These are phyloP conservation scores for Phytopythium vexans DNA, from an alignment of 352 stramenopile genomes.

Conservation along the genomic window DNA sequence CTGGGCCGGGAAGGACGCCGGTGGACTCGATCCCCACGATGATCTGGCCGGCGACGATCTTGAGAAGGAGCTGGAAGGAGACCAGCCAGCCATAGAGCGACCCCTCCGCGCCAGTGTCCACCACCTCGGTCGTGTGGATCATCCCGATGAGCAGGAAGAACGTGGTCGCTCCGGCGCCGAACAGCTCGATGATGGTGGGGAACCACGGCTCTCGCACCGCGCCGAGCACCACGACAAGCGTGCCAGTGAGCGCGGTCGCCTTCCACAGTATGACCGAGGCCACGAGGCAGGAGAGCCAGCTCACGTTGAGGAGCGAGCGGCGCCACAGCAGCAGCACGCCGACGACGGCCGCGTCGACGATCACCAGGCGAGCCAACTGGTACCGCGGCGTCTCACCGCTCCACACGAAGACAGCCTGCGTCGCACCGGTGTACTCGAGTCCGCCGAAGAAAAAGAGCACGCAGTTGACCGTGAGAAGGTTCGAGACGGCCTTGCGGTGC, in stretches of 20 bases:
- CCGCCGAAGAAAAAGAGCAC: slow-evolving; percentile 37
- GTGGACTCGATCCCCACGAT: slow-evolving; percentile 7
- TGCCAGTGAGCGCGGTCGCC: slow-evolving; percentile 5
- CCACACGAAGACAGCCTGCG: not conserved
- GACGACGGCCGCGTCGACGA: slow-evolving; percentile 23
- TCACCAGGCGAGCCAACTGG: slow-evolving; percentile 12
- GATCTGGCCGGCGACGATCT: slow-evolving; percentile 27
- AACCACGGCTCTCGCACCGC: slow-evolving; percentile 24
- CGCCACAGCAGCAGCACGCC: slow-evolving; percentile 19
- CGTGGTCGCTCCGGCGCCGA: slow-evolving; percentile 18
- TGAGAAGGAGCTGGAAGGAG: slow-evolving; percentile 28
- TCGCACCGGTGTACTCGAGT: slow-evolving; percentile 18
- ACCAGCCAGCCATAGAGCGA: slow-evolving; percentile 36
- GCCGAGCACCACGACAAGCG: slow-evolving; percentile 23
- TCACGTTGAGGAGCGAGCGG: slow-evolving; percentile 11
- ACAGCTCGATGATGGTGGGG: slow-evolving; percentile 8
- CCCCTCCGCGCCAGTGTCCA: slow-evolving; percentile 34
- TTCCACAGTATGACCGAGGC: slow-evolving; percentile 10
- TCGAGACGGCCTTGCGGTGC: slow-evolving; percentile 40
- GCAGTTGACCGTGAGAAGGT: slow-evolving; percentile 41
- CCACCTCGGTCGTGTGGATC: slow-evolving; percentile 42
- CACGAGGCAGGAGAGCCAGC: slow-evolving; percentile 18
- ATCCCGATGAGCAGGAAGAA: slow-evolving; percentile 29
- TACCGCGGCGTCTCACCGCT: slow-evolving; percentile 6
- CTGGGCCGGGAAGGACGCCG: slow-evolving; percentile 4